Conservation (phyloP, 164 flowering plant species). For the Platanus orientalis region DNA sequence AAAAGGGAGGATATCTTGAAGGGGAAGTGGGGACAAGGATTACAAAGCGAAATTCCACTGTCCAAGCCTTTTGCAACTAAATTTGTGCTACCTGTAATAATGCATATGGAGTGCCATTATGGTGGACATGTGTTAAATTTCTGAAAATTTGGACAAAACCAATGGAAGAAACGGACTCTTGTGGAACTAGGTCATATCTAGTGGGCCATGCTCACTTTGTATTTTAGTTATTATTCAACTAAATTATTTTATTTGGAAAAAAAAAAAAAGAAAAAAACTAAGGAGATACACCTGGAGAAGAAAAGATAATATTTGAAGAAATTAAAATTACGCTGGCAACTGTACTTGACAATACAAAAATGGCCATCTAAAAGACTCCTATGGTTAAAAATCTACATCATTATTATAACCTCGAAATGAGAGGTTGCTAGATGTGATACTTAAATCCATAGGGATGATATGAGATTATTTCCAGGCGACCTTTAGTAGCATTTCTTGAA, state of each 20-base stretch:
- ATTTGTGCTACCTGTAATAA: not conserved
- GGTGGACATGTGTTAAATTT: not conserved
- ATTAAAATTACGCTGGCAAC: too few relatives aligned
- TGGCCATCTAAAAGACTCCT: too few relatives aligned
- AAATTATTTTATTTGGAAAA: too few relatives aligned
- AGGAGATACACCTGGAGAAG: too few relatives aligned
- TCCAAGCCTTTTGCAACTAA: not conserved
- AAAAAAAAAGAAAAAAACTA: too few relatives aligned
- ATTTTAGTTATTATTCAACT: too few relatives aligned
- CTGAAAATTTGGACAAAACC: not conserved
- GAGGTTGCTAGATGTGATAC: too few relatives aligned
- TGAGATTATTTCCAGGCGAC: not conserved
- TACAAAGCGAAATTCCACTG: not conserved
- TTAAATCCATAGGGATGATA: not conserved
- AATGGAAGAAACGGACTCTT: not conserved
- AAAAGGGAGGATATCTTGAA: too few relatives aligned
- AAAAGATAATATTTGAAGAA: too few relatives aligned
- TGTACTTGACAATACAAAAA: too few relatives aligned
- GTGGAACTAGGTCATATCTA: not conserved
- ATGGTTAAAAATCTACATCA: not conserved
- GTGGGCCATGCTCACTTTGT: not conserved
- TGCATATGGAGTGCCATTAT: not conserved
- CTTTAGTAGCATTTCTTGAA: too few relatives aligned
- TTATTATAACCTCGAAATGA: not conserved
- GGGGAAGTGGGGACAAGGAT: too few relatives aligned